Conservation (phyloP, 2,329 filamentous ascomycete species). For the Talaromyces sp. region DNA sequence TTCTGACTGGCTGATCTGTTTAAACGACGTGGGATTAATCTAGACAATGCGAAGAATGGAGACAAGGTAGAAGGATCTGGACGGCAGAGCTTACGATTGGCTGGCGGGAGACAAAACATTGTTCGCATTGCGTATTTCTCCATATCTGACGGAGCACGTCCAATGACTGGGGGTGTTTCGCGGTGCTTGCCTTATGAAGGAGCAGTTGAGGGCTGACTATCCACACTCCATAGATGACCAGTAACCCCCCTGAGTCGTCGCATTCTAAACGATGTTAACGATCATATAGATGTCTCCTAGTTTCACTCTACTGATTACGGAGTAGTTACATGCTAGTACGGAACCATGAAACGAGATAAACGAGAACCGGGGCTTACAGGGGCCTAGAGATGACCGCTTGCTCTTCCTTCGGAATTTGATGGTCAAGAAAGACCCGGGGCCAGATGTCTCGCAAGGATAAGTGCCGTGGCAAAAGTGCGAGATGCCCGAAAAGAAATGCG, state of each 20-base stretch:
- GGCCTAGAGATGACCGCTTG: too few relatives aligned
- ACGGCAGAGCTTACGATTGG: constrained; percentile 1
- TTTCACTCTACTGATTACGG: too few relatives aligned
- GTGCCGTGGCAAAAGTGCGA: too few relatives aligned
- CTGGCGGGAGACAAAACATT: too few relatives aligned
- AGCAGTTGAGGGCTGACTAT: too few relatives aligned
- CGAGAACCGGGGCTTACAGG: background rate
- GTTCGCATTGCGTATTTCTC: background rate
- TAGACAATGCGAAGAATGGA: background rate
- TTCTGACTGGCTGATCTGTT: background rate
- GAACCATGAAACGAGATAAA: background rate
- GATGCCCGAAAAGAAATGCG: background rate
- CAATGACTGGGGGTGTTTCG: too few relatives aligned
- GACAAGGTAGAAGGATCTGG: background rate
- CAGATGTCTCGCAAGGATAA: too few relatives aligned
- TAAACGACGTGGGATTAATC: background rate
- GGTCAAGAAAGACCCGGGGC: too few relatives aligned
- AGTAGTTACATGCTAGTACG: too few relatives aligned
- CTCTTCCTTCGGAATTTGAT: background rate
- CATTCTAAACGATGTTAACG: background rate
- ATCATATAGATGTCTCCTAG: too few relatives aligned
- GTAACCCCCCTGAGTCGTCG: too few relatives aligned
- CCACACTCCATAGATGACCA: background rate
- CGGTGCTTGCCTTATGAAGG: background rate
- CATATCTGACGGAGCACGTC: background rate